Evolutionary conservation across 2,329 filamentous ascomycete species (phyloP), one percentile per base, ranked within the genome.

Genomic region (Madurella mycetomatis): DNA sequence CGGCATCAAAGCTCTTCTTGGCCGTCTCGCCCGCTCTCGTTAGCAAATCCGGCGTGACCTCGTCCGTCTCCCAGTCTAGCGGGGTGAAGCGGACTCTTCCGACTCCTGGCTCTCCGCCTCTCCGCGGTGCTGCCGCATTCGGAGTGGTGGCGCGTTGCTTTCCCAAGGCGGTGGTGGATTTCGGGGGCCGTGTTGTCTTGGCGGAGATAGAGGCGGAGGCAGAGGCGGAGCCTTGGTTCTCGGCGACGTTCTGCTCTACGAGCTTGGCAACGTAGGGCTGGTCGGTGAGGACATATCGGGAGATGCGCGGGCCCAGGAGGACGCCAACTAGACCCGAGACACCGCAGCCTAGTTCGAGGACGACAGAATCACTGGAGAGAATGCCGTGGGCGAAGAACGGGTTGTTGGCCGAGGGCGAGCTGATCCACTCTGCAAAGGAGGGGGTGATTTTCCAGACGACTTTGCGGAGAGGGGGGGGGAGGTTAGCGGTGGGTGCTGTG

Each of bases 401-500:
- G 67, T 90, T 91, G 49, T 3, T 37, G 17, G 32, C 31, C 31
- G 70, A 66, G 1, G 78, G 70, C 3, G 79, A 77, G 34, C 84
- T 77, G 44, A 97, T 79, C 90, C 90, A 97, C 60, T 83, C 76
- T 18, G 92, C 89, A 66, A 97, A 85, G 43, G 84, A 76, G 9
- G 92, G 90, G 0, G 90, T 92, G 62, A 96, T 87, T 70, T 88
- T 91, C 94, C 94, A 99, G 9, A 97, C 76, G 16, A 96, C 91
- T 87, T 54, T 40, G 40, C 34, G 17, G 47, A 41, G 44, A 12
- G 16, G 47, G 25, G 41, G 41, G 49, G 56, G 32, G 37, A 49
- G 46, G 54, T 42, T 34, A 49, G 42, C 34, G 11, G 13, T 4
- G 13, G 4, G 34, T 37, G 34, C 9, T 2, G 34, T 4, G 11